Conservation (phyloP, 768 basidiomycete genomes). For the Auricularia sp. region DNA sequence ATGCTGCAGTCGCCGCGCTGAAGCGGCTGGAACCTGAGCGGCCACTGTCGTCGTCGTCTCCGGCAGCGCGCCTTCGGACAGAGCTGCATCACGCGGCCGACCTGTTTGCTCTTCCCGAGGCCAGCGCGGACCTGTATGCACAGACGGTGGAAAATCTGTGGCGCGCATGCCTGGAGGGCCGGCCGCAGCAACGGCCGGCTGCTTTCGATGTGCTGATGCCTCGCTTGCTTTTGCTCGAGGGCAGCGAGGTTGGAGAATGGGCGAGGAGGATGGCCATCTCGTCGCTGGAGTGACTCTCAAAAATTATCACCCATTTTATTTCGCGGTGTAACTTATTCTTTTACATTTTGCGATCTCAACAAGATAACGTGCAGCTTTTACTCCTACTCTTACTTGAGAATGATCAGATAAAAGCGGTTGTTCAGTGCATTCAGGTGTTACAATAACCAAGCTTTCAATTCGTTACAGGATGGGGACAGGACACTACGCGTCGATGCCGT, state of each 20-base stretch:
- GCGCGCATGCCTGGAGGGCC: slow-evolving; percentile 36
- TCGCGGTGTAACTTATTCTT: background rate
- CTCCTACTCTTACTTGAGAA: background rate
- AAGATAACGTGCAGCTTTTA: background rate
- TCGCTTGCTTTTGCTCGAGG: slow-evolving; percentile 42
- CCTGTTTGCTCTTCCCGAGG: background rate
- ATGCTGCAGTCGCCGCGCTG: slow-evolving; percentile 18
- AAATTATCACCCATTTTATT: background rate
- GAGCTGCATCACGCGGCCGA: slow-evolving; percentile 25
- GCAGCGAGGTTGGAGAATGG: slow-evolving; percentile 41
- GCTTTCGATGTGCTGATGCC: slow-evolving; percentile 45
- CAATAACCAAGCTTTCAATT: too few relatives aligned
- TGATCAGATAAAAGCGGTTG: too few relatives aligned
- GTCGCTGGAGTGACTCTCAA: slow-evolving; percentile 9
- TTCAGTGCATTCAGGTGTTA: too few relatives aligned
- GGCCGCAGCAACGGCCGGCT: slow-evolving; percentile 10
- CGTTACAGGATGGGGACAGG: background rate
- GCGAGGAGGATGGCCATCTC: slow-evolving; percentile 30
- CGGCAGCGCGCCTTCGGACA: slow-evolving; percentile 17
- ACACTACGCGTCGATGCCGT: slow-evolving; percentile 27
- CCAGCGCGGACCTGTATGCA: slow-evolving; percentile 16
- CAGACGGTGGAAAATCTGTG: slow-evolving; percentile 45
- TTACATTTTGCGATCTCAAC: background rate
- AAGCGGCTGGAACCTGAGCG: slow-evolving; percentile 13
- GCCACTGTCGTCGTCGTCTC: slow-evolving; percentile 4